phyloP scores from a whole-genome alignment of 257 asterid species.

The Nicotiana knightiana region DNA sequence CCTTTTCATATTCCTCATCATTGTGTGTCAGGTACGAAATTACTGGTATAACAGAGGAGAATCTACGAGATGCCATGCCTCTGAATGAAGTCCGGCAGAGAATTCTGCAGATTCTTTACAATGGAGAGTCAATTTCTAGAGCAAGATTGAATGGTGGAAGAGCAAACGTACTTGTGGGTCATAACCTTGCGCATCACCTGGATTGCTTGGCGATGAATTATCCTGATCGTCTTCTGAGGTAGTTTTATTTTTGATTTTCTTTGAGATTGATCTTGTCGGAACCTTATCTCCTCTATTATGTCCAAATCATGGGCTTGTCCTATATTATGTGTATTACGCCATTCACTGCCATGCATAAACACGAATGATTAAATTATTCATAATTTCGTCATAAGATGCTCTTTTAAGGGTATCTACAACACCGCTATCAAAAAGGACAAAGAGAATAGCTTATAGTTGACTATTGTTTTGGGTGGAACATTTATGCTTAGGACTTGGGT shows the following conservation, averaged over 20 bases:
- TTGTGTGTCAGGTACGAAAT: constrained; percentile 38
- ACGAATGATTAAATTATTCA: neutral
- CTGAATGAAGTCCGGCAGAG: constrained; percentile 41
- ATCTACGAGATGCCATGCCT: constrained; percentile 47
- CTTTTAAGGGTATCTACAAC: neutral
- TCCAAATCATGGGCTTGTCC: neutral
- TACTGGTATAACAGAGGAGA: constrained; percentile 47
- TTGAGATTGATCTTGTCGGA: neutral
- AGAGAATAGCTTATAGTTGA: neutral
- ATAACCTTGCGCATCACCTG: constrained; percentile 35
- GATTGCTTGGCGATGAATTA: constrained; percentile 36
- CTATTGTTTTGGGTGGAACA: neutral
- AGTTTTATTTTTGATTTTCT: neutral
- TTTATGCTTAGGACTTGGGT: neutral
- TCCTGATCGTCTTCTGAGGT: constrained; percentile 54
- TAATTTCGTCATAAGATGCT: neutral
- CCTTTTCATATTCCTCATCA: neutral
- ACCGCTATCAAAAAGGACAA: neutral
- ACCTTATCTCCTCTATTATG: neutral
- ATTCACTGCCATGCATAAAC: neutral
- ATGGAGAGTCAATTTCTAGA: constrained; percentile 40
- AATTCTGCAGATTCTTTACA: constrained; percentile 38
- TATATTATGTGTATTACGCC: neutral
- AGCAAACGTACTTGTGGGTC: constrained; percentile 51
- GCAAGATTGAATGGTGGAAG: constrained; percentile 35